Percentiles rank a stretch among this genome's conserved stretches.
These are phyloP conservation scores for Pythium myriotylum DNA, from an alignment of 352 stramenopile species.

Conservation along the genomic window DNA sequence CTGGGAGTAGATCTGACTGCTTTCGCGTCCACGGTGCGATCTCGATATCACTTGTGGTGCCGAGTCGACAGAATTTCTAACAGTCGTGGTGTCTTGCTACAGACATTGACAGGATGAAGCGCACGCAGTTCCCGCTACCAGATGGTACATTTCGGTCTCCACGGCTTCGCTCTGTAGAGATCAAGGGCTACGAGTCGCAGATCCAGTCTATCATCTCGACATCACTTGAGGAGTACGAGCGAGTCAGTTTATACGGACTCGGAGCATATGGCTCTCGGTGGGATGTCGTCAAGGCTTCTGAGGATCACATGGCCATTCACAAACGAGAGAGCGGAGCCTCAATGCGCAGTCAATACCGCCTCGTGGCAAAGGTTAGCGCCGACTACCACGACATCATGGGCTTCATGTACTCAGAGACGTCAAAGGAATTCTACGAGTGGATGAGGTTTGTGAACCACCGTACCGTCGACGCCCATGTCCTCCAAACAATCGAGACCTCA, in stretches of 20 bases:
- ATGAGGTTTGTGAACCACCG: constrained; percentile 72
- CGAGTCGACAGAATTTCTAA: too few species aligned
- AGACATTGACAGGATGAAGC: too few species aligned
- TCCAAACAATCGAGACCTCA: constrained; percentile 75
- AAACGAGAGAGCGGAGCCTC: background rate
- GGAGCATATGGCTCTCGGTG: constrained; percentile 6
- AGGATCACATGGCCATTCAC: constrained; percentile 11
- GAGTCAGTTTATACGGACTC: constrained; percentile 5
- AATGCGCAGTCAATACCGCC: constrained; percentile 32
- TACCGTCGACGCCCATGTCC: constrained; percentile 63
- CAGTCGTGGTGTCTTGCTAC: too few species aligned
- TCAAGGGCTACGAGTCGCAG: constrained; percentile 9
- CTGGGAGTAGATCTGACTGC: too few species aligned
- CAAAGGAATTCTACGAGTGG: constrained; percentile 62
- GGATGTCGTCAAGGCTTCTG: constrained; percentile 13
- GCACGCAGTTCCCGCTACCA: too few species aligned
- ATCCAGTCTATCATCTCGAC: constrained; percentile 3
- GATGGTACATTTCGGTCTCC: too few species aligned
- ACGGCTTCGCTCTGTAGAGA: background rate
- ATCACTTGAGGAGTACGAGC: constrained; percentile 20
- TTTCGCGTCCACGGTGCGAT: too few species aligned
- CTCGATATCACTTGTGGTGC: too few species aligned
- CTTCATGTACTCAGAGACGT: constrained; percentile 63
- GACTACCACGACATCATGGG: constrained; percentile 70
- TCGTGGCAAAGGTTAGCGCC: constrained; percentile 63